phyloP scores from a whole-genome alignment of 2,329 filamentous ascomycete species.

The Tolypocladium cylindrosporum region DNA sequence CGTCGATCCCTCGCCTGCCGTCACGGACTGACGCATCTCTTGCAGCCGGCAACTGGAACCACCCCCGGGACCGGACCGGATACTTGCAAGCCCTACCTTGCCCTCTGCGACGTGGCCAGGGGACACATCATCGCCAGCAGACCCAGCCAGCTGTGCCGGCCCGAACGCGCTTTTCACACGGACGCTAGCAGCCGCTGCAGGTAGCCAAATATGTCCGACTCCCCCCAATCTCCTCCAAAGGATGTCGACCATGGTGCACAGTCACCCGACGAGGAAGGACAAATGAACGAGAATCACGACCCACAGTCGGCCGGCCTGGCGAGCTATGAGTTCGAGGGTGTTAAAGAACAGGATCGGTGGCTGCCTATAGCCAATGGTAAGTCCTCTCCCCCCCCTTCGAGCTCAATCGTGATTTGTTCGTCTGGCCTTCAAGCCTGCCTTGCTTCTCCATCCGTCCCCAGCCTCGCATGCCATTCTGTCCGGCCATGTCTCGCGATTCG shows the following conservation, averaged over 20 bases:
- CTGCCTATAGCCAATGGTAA: slow-evolving; percentile 99
- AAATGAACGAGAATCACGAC: slow-evolving; percentile 82
- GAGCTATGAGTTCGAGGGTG: slow-evolving; percentile 80
- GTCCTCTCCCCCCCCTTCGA: slow-evolving; percentile 31
- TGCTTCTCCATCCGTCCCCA: slow-evolving; percentile 7
- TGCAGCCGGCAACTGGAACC: slow-evolving; percentile 38
- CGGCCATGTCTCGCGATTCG: slow-evolving; percentile 52
- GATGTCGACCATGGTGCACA: slow-evolving; percentile 89
- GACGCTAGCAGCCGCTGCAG: slow-evolving; percentile 55
- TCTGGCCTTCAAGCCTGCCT: slow-evolving; percentile 12
- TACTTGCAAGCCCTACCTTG: slow-evolving; percentile 38
- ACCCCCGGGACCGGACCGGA: slow-evolving; percentile 17
- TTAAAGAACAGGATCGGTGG: slow-evolving; percentile 99
- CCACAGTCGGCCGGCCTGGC: slow-evolving; percentile 61
- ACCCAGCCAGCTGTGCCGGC: slow-evolving; percentile 41
- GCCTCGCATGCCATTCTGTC: slow-evolving; percentile 22
- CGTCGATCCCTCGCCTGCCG: slow-evolving; percentile 15
- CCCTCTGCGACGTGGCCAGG: slow-evolving; percentile 51
- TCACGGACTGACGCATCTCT: slow-evolving; percentile 41
- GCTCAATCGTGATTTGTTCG: slow-evolving; percentile 36
- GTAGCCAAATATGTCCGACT: slow-evolving; percentile 86
- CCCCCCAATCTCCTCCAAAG: slow-evolving; percentile 79
- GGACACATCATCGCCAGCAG: slow-evolving; percentile 43
- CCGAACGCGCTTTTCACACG: slow-evolving; percentile 46
- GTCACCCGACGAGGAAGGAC: slow-evolving; percentile 87